A percentile compares a stretch with the other conserved stretches of the same genome.
phyloP scores from a whole-genome alignment of 108 stramenopile genomes.

The Aurantiochytrium sp. region DNA sequence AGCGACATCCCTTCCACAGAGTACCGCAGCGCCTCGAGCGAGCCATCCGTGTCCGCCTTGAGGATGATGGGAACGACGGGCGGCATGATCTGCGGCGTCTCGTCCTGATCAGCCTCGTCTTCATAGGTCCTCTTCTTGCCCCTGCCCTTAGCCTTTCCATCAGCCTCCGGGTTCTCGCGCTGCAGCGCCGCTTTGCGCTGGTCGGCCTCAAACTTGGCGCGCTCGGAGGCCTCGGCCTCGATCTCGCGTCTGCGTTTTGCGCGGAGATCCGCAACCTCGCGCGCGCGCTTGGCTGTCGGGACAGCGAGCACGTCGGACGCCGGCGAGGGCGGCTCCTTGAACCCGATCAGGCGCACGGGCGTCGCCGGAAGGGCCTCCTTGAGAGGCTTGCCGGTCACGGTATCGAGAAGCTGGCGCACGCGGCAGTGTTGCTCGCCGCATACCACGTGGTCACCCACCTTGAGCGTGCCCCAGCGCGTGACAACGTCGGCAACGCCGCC shows the following conservation, averaged over 20 bases:
- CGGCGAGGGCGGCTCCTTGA: conserved; percentile 7
- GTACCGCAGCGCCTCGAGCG: conserved; percentile 83
- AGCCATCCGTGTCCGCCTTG: conserved; percentile 89
- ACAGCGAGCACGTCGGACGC: neutral
- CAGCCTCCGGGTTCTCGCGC: neutral
- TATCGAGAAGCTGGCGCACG: conserved; percentile 64
- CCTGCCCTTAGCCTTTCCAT: neutral
- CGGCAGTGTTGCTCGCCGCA: conserved; percentile 82
- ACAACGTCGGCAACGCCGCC: conserved; percentile 88
- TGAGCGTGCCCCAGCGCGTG: conserved; percentile 88
- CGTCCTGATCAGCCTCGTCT: neutral
- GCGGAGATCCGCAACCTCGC: neutral
- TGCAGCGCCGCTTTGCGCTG: neutral
- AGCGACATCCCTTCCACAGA: conserved; percentile 74
- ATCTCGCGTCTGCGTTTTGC: neutral
- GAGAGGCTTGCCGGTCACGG: conserved; percentile 36
- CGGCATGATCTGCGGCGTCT: neutral
- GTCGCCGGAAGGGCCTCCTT: conserved; percentile 80
- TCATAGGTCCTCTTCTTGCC: neutral
- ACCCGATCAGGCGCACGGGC: conserved; percentile 56
- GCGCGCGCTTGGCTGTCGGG: neutral
- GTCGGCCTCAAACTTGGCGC: neutral
- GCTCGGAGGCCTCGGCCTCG: neutral
- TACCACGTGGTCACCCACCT: conserved; percentile 82
- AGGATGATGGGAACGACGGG: conserved; percentile 74